Evolutionary conservation across 2,329 filamentous ascomycete genomes (phyloP).

Genomic region (Paramyrothecium roridum): DNA sequence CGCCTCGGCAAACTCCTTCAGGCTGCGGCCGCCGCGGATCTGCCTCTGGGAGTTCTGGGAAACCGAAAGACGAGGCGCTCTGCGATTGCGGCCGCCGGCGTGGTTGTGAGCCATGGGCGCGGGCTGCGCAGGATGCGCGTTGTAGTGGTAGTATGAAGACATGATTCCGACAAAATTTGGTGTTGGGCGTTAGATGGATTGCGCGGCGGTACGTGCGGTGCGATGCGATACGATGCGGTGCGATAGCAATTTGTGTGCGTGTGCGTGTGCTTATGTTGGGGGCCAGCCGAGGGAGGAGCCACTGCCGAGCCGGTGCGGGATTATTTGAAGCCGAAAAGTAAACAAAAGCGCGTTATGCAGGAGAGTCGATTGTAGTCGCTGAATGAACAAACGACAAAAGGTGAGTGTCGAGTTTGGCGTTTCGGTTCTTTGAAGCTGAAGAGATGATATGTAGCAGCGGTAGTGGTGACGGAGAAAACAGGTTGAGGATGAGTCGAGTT

Average conservation of each 20-base stretch:
- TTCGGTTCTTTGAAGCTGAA: not conserved
- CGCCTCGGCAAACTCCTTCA: conserved; percentile 83
- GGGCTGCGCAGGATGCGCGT: conserved; percentile 55
- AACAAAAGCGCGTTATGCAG: conserved; percentile 6
- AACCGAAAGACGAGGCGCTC: conserved; percentile 76
- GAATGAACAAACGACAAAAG: not conserved
- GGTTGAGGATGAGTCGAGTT: conserved; percentile 9
- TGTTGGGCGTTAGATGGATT: conserved; percentile 14
- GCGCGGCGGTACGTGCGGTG: not conserved
- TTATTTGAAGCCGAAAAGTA: conserved; percentile 19
- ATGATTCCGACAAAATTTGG: conserved; percentile 31
- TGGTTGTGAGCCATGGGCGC: conserved; percentile 69
- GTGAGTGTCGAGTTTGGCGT: not conserved
- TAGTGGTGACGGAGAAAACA: not conserved
- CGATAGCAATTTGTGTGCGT: not conserved
- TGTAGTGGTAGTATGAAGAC: conserved; percentile 64
- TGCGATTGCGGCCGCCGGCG: conserved; percentile 80
- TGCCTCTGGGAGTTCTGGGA: conserved; percentile 83
- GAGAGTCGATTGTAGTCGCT: not conserved
- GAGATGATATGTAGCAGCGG: not conserved
- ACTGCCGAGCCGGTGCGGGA: conserved; percentile 20
- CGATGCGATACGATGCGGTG: not conserved
- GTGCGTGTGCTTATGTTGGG: not conserved
- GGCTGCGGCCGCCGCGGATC: conserved; percentile 78
- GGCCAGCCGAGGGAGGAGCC: conserved; percentile 8